A percentile compares a stretch with the other conserved stretches of the same genome.
phyloP scores from a whole-genome alignment of 306 rosid genomes.

The Urtica urens region DNA sequence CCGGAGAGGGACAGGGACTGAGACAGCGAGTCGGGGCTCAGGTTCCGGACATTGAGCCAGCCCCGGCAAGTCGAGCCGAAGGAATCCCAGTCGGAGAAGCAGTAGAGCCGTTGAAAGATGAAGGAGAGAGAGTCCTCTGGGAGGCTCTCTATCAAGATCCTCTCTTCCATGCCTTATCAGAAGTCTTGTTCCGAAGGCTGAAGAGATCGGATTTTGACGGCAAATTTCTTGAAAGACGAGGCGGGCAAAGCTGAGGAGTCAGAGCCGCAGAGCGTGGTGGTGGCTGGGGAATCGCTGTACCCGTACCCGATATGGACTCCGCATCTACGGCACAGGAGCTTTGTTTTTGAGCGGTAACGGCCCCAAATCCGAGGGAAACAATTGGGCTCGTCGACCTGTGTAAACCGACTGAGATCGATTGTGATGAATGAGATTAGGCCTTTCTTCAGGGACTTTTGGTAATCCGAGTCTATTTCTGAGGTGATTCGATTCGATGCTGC shows the following conservation, averaged over 20 bases:
- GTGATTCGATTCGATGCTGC: conserved; percentile 46
- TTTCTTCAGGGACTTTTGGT: conserved; percentile 37
- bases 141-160: conserved; percentile 37
- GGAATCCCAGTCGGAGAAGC: conserved; percentile 37
- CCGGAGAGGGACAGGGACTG: conserved; percentile 45
- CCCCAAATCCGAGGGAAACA: conserved; percentile 45
- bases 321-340: conserved; percentile 48
- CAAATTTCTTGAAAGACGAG: conserved; percentile 32
- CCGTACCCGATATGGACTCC: conserved; percentile 57
- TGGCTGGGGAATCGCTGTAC: conserved; percentile 31
- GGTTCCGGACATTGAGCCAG: conserved; percentile 44
- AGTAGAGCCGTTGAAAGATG: conserved; percentile 38
- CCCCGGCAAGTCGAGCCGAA: conserved; percentile 54
- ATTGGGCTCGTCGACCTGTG: conserved; percentile 47
- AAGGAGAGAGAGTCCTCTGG: conserved; percentile 49
- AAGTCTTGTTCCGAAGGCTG: conserved; percentile 39
- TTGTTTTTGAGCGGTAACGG: conserved; percentile 33
- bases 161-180: neutral
- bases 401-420: conserved; percentile 53
- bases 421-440: conserved; percentile 40
- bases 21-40: conserved; percentile 36
- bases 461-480: conserved; percentile 40
- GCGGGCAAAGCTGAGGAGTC: conserved; percentile 33
- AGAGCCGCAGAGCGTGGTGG: conserved; percentile 47
- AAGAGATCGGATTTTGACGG: conserved; percentile 35